Conservation (phyloP, 257 asterid species). For the Galeopsis tetrahit region DNA sequence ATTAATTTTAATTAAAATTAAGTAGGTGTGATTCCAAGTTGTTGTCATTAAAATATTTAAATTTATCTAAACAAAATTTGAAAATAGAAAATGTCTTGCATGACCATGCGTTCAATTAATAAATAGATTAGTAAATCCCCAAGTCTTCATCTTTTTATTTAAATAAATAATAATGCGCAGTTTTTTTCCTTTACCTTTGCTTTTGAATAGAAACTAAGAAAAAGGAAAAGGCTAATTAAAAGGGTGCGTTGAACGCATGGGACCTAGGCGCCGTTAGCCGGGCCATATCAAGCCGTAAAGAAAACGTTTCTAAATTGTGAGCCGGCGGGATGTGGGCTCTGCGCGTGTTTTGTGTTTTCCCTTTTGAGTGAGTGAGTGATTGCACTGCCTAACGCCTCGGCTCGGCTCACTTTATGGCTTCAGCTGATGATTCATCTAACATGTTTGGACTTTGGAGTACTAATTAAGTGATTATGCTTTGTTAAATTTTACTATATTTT, state of each 20-base stretch:
- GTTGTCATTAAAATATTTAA: background rate
- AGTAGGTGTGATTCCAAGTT: background rate
- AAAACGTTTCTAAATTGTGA: slow-evolving; percentile 29
- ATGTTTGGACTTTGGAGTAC: background rate
- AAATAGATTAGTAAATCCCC: background rate
- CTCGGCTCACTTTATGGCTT: slow-evolving; percentile 25
- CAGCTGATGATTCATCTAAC: background rate
- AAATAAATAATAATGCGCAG: background rate
- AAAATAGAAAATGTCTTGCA: background rate
- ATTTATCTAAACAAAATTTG: background rate
- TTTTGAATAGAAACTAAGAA: background rate
- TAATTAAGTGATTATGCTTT: background rate
- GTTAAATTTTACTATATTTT: background rate
- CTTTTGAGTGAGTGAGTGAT: slow-evolving; percentile 25
- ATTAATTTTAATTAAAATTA: no score
- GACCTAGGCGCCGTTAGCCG: slow-evolving; percentile 48
- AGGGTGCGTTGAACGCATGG: slow-evolving; percentile 33
- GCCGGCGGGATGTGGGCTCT: slow-evolving; percentile 42
- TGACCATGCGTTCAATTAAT: background rate
- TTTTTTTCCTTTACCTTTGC: background rate
- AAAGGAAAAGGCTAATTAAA: background rate
- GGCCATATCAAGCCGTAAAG: slow-evolving; percentile 41
- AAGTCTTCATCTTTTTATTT: background rate
- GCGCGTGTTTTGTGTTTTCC: slow-evolving; percentile 37
- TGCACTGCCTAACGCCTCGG: slow-evolving; percentile 20